Evolutionary conservation across 2,329 filamentous ascomycete species (phyloP).

Genomic region (Zelopaecilomyces penicillatus): DNA sequence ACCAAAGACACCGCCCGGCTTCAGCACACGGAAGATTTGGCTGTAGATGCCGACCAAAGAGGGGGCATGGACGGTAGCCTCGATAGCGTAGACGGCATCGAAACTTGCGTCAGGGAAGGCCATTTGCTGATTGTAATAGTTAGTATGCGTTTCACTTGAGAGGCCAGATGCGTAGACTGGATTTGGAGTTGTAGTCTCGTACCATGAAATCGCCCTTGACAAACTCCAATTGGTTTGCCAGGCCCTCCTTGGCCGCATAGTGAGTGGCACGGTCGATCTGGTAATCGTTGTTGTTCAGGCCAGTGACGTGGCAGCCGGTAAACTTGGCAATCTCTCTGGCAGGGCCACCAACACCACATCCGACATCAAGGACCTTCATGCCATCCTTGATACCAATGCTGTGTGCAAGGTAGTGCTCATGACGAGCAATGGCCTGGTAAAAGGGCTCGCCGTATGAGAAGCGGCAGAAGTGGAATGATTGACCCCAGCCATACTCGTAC

Average conservation of each 20-base stretch:
- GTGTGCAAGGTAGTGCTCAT: conserved; percentile 90
- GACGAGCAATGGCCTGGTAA: conserved; percentile 79
- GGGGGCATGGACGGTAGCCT: conserved; percentile 87
- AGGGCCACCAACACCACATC: conserved; percentile 90
- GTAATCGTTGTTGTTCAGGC: conserved; percentile 96
- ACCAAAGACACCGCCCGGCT: conserved; percentile 88
- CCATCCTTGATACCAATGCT: conserved; percentile 71
- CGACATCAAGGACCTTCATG: conserved; percentile 88
- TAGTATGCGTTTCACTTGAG: neutral
- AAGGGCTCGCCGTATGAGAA: conserved; percentile 80
- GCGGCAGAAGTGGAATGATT: conserved; percentile 91
- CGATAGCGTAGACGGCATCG: conserved; percentile 89
- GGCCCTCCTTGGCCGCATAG: conserved; percentile 71
- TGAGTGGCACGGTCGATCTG: conserved; percentile 80
- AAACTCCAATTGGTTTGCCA: conserved; percentile 68
- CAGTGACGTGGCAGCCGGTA: conserved; percentile 73
- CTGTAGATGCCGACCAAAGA: conserved; percentile 80
- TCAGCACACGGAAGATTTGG: conserved; percentile 84
- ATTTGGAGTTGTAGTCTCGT: neutral
- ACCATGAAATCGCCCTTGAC: conserved; percentile 91
- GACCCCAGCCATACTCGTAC: conserved; percentile 91
- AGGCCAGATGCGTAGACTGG: neutral
- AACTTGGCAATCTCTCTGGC: conserved; percentile 92
- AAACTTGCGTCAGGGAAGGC: conserved; percentile 80
- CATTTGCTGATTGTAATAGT: conserved; percentile 48